Conservation (phyloP, 768 basidiomycete genomes). For the Leucocoprinus leucothites region DNA sequence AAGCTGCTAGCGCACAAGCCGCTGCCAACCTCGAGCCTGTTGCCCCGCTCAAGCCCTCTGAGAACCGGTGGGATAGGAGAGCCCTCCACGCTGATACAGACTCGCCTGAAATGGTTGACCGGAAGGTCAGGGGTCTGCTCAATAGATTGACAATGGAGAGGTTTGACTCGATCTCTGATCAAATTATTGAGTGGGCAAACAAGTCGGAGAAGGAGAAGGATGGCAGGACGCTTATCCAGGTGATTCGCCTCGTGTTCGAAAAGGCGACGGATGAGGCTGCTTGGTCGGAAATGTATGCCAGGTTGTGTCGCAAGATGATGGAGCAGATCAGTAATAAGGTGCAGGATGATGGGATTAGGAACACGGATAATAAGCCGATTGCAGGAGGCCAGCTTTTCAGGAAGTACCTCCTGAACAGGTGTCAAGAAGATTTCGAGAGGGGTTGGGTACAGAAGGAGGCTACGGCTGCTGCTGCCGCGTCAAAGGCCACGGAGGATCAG, state of each 20-base stretch:
- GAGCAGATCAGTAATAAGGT: conserved; percentile 86
- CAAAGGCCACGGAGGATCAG: conserved; percentile 83
- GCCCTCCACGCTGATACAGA: conserved; percentile 49
- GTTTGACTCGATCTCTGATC: conserved; percentile 92
- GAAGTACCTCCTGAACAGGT: conserved; percentile 94
- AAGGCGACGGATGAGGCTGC: conserved; percentile 95
- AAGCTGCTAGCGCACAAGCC: conserved; percentile 17
- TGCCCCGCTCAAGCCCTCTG: conserved; percentile 72
- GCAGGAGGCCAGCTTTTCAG: conserved; percentile 93
- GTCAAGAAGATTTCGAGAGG: conserved; percentile 96
- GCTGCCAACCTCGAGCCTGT: conserved; percentile 54
- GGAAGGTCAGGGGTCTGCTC: conserved; percentile 87
- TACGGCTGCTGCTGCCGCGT: conserved; percentile 80
- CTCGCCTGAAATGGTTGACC: conserved; percentile 83
- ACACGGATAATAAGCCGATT: conserved; percentile 81
- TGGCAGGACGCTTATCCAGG: conserved; percentile 91
- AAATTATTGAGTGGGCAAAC: conserved; percentile 95
- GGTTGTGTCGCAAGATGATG: conserved; percentile 94
- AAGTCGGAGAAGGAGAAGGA: conserved; percentile 90
- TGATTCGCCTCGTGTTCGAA: conserved; percentile 94
- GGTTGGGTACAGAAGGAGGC: conserved; percentile 91
- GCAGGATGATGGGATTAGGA: conserved; percentile 84
- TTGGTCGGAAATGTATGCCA: conserved; percentile 98
- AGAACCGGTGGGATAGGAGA: conserved; percentile 81
- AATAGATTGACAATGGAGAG: conserved; percentile 98